Evolutionary conservation across 1,139 yeast species (phyloP).

Genomic region (Blastobotrys elegans): DNA sequence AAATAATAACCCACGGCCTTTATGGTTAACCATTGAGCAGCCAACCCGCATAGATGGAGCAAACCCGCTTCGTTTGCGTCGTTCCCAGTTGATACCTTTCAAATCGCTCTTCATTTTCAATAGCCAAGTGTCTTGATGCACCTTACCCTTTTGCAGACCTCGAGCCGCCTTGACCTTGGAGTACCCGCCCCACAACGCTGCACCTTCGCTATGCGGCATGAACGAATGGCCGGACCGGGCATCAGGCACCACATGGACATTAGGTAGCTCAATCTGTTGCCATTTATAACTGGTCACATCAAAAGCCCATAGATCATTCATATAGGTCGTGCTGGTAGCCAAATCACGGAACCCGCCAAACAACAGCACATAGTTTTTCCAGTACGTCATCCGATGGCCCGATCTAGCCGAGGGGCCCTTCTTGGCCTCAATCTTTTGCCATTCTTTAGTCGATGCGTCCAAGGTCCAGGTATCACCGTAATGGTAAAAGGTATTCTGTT

Average conservation of each 20-base stretch:
- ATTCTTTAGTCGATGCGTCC: constrained; percentile 78
- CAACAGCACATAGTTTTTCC: constrained; percentile 84
- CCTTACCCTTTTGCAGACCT: constrained; percentile 88
- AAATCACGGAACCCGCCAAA: constrained; percentile 94
- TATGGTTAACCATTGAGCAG: constrained; percentile 81
- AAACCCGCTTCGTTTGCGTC: constrained; percentile 83
- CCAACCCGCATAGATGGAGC: constrained; percentile 95
- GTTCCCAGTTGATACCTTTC: constrained; percentile 77
- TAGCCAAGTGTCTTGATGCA: constrained; percentile 83
- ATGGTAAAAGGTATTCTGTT: constrained; percentile 92
- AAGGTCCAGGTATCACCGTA: constrained; percentile 95
- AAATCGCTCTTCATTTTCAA: constrained; percentile 84
- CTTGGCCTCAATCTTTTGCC: constrained; percentile 79
- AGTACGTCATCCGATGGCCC: constrained; percentile 83
- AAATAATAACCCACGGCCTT: constrained; percentile 87
- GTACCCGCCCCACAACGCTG: constrained; percentile 87
- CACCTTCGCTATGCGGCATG: constrained; percentile 79
- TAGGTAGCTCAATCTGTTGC: constrained; percentile 85
- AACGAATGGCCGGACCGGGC: constrained; percentile 92
- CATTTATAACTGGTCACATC: constrained; percentile 87
- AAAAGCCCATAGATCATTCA: constrained; percentile 86
- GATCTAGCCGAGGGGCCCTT: constrained; percentile 82
- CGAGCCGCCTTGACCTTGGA: constrained; percentile 88
- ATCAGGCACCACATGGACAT: constrained; percentile 76
- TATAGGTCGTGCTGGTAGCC: constrained; percentile 76